These are phyloP conservation scores for Apodospora peruviana DNA, from an alignment of 495 filamentous ascomycete species.

Conservation along the genomic window DNA sequence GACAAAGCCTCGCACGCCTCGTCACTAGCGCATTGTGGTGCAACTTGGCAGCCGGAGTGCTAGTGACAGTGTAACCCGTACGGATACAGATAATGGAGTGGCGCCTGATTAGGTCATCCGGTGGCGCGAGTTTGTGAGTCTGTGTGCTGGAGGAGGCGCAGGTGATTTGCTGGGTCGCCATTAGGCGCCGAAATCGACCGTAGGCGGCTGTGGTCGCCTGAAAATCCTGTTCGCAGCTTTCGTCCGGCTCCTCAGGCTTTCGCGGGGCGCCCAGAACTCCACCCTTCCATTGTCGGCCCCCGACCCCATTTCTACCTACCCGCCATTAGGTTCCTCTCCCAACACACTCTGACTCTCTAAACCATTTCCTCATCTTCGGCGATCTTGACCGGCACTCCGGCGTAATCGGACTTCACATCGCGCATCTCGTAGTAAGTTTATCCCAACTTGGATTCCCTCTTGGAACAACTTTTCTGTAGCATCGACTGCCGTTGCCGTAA, in stretches of 20 bases:
- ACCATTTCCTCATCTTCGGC: constrained; percentile 12
- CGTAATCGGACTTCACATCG: background rate
- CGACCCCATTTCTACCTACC: constrained; percentile 18
- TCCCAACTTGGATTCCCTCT: background rate
- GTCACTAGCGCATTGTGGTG: too few species aligned
- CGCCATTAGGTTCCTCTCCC: constrained; percentile 20
- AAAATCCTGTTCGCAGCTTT: constrained; percentile 10
- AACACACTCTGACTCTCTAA: constrained; percentile 16
- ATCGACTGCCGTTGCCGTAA: background rate
- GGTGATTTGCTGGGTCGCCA: constrained; percentile 2
- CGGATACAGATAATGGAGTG: too few species aligned
- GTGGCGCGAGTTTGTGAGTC: background rate
- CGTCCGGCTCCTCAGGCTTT: constrained; percentile 7
- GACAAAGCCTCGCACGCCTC: too few species aligned
- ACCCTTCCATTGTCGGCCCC: constrained; percentile 24
- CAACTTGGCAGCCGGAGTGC: too few species aligned
- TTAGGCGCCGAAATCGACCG: constrained; percentile 17
- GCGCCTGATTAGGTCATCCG: constrained; percentile 1
- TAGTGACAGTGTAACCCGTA: too few species aligned
- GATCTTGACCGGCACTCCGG: constrained; percentile 6
- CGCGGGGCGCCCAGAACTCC: constrained; percentile 8
- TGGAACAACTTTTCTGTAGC: background rate
- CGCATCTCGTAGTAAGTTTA: background rate
- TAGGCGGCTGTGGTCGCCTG: constrained; percentile 15
- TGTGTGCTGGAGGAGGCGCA: background rate